Base-by-base conservation (phyloP, 2,329 filamentous ascomycete genomes). In the Claviceps purpurea region DNA sequence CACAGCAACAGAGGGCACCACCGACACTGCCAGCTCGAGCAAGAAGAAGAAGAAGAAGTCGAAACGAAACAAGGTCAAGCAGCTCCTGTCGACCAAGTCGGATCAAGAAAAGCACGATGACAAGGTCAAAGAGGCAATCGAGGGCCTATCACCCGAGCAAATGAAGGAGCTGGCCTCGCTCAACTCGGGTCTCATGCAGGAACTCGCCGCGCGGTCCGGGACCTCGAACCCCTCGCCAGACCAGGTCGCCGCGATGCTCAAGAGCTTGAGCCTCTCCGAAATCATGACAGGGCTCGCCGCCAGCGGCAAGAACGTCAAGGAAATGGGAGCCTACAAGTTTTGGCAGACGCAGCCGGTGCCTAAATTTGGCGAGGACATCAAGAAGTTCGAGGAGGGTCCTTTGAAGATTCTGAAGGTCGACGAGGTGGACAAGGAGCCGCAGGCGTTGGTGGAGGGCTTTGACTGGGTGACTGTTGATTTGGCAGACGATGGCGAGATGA, bases 271-370 rank as follows among this genome's bases (percentile, higher is more conserved):
- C 57, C 70, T 87, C 52, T 77, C 82, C 63, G 83, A 88, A 56
- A 79, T 87, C 63, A 79, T 88, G 77, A 87, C 85, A 1, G 84
- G 85, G 0, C 68, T 87, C 61, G 85, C 89, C 16, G 75, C 87
- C 7, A 82, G 80, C 56, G 87, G 86, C 52, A 94, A 93, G 76
- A 95, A 95, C 63, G 84, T 82, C 60, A 96, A 95, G 73, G 90
- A 96, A 64, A 95, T 96, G 89, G 89, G 85, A 6, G 87, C 84
- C 54, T 96, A 97, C 77, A 96, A 95, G 70, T 98, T 98, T 73
- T 98, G 93, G 93, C 84, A 89, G 68, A 98, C 93, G 47, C 93
- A 98, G 68, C 93, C 93, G 1, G 93, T 98, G 54, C 87, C 87
- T 49, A 84, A 84, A 63, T 95, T 97, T 63, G 84, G 78, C 61